Evolutionary conservation across 148 eudicot genomes (phyloP), one percentile per base, ranked within the genome.

Genomic region (Fallopia convolvulus): DNA sequence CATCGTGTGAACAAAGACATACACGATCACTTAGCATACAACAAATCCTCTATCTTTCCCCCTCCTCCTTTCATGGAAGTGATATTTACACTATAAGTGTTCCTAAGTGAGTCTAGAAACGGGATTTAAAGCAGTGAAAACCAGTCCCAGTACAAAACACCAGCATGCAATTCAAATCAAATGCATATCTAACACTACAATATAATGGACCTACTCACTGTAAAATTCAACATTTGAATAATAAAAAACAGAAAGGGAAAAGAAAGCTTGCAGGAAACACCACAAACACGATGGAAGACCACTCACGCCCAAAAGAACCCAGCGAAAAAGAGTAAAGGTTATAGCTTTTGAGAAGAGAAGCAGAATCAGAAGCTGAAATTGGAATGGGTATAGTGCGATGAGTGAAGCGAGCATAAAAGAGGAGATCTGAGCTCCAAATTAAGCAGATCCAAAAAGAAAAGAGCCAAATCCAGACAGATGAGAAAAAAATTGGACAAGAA

Each of bases 361-460:
- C 17, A 11, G 41, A 65, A 30, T 65, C 41, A 65, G 18, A 65
- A 30, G 70, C 70, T 32, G 40, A 41, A 65, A 30, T 32, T 8
- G 70, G 70, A 13, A 65, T 5, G 70, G 14, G 14, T 39, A 13
- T 30, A 65, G 70, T 30, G 18, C n/a, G 70, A 65, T 13, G 6
- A 32, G 40, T 65, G 70, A 30, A 32, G 40, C 13, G 36, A 30
- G n/a, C 1, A 58, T 30, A 56, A 0, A 56, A 8, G 10, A 63
- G 32, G 70, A 32, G 70, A 65, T 65, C 70, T 65, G 70, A 65
- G 70, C 17, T 7, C 39, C 18, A 32, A 13, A 30, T 30, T 30
- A 65, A 32, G 40, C 70, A 65, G 70, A 30, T 65, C 70, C 70
- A 32, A 65, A 30, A 65, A 4, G 65, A 58, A 58, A 58, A 58